Evolutionary conservation across 768 basidiomycete species (phyloP).

Genomic region (Tylopilus rubrobrunneus): DNA sequence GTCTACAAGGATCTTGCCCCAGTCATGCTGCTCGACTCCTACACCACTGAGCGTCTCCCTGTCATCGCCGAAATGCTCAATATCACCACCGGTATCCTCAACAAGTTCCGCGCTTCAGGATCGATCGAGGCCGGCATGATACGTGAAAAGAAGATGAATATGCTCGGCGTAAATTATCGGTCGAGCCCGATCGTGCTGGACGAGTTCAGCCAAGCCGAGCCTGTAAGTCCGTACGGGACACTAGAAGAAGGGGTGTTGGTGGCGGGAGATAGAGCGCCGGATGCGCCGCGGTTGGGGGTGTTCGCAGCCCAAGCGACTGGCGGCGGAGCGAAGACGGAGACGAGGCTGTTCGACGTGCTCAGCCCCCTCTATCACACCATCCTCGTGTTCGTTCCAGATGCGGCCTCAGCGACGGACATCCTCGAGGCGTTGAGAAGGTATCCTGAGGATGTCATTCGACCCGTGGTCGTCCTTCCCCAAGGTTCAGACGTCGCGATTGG

Average conservation of each 20-base stretch:
- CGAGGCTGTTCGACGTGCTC: too few species aligned
- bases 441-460: constrained; percentile 3
- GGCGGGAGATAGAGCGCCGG: constrained; percentile 45
- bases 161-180: constrained; percentile 35
- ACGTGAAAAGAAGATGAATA: constrained; percentile 10
- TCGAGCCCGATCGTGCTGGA: constrained; percentile 35
- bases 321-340: neutral
- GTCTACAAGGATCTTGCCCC: constrained; percentile 33
- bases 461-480: constrained; percentile 15
- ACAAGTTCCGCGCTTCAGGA: neutral
- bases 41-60: constrained; percentile 37
- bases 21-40: constrained; percentile 36
- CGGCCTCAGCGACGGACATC: too few species aligned
- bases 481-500: neutral
- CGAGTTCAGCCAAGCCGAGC: constrained; percentile 25
- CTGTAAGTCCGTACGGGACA: constrained; percentile 10
- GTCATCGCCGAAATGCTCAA: constrained; percentile 46
- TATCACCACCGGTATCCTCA: constrained; percentile 29
- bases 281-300: constrained; percentile 36
- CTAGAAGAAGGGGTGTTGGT: constrained; percentile 26
- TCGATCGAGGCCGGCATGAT: too few species aligned
- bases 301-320: constrained; percentile 1
- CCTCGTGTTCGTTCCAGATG: too few species aligned
- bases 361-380: too few species aligned
- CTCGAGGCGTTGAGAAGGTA: neutral